A percentile compares a stretch with the other conserved stretches of the same genome.
phyloP scores from a whole-genome alignment of 1,139 yeast genomes.

The Candida frijolesensis region DNA sequence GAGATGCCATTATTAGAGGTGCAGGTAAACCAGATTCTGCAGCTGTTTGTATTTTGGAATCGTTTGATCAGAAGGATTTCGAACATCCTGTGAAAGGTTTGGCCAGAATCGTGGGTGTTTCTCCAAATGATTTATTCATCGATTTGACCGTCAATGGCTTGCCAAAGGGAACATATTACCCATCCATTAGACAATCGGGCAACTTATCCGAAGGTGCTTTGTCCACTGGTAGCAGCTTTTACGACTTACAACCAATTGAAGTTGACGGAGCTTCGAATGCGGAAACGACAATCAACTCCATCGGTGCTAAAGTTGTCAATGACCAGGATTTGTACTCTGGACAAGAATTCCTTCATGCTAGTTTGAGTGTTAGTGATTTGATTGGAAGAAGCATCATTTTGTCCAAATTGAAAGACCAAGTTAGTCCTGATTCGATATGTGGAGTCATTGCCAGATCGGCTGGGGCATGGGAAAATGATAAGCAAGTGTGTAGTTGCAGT shows the following conservation, averaged over 20 bases:
- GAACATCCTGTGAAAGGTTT: constrained; percentile 77
- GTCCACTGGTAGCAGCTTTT: constrained; percentile 61
- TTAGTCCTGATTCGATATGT: constrained; percentile 52
- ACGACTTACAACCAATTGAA: constrained; percentile 51
- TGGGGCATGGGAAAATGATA: constrained; percentile 95
- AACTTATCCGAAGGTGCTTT: constrained; percentile 74
- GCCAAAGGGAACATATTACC: constrained; percentile 63
- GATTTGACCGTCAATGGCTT: constrained; percentile 82
- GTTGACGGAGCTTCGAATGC: constrained; percentile 37
- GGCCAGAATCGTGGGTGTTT: constrained; percentile 81
- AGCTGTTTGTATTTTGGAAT: constrained; percentile 87
- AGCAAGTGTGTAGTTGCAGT: constrained; percentile 89
- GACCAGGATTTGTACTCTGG: constrained; percentile 45
- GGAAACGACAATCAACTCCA: constrained; percentile 38
- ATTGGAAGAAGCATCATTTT: constrained; percentile 84
- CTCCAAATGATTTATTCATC: constrained; percentile 52
- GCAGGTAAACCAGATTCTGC: constrained; percentile 87
- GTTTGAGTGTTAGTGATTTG: constrained; percentile 58
- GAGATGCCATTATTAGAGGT: constrained; percentile 90
- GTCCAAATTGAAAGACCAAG: constrained; percentile 41
- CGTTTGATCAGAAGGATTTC: constrained; percentile 53
- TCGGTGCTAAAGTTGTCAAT: constrained; percentile 36
- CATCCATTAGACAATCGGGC: constrained; percentile 71
- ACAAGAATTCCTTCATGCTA: constrained; percentile 64
- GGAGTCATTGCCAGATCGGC: constrained; percentile 97